Evolutionary conservation across 2,329 filamentous ascomycete genomes (phyloP), one percentile per base, ranked within the genome.

Genomic region (Mycosphaerella arachidis): DNA sequence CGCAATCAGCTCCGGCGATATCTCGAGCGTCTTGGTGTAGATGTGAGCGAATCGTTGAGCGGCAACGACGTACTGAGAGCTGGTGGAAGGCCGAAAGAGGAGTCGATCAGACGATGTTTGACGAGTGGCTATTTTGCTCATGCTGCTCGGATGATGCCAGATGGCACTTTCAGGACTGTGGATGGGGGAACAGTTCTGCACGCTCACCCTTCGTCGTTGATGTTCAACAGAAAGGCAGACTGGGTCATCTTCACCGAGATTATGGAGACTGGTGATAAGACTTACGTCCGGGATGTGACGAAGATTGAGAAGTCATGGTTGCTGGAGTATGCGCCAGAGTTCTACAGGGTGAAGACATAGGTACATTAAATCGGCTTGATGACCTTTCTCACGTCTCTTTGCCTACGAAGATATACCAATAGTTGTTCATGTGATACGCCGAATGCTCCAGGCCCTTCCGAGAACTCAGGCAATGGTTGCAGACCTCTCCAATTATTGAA

Each of bases 221-320:
- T 97, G 86, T 97, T 97, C 79, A 96, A 96, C 74, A 86, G 92
- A 58, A 97, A 95, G 78, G 91, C 91, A 10, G 92, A 97, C 65
- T 97, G 93, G 92, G 92, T 97, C 9, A 84, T 99, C 35, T 99
- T 97, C 71, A 89, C 95, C 69, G 93, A 97, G 76, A 86, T 96
- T 40, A 85, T 96, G 81, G 91, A 97, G 77, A 95, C 90, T 4
- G 86, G 88, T 9, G 85, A 84, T 64, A 97, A 97, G 80, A 92
- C 85, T 0, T 97, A 88, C 72, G 95, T 99, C 68, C 82, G 91
- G 57, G 93, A 97, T 74, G 79, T 97, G 60, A 94, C 88, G n/a
- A 94, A 91, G 78, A 90, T 97, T 68, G 90, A 97, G 73, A 96
- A 91, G 81, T 81, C 79, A n/a, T 99, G 93, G 90, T 80, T 99